phyloP scores from a whole-genome alignment of 768 basidiomycete genomes.

The Sutorius australiensis region DNA sequence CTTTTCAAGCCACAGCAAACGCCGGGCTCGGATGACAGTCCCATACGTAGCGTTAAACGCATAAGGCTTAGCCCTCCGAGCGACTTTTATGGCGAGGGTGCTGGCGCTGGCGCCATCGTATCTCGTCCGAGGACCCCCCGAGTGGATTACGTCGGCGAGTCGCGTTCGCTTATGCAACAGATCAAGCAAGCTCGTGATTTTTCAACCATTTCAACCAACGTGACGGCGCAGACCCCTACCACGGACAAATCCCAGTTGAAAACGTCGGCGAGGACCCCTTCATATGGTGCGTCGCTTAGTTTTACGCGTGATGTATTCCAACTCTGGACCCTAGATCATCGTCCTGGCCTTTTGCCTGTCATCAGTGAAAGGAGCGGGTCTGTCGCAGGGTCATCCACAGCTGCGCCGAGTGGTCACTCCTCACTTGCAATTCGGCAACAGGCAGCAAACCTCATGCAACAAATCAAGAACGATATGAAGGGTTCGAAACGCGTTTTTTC shows the following conservation, averaged over 20 bases:
- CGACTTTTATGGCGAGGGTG: slow-evolving; percentile 54
- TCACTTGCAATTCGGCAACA: slow-evolving; percentile 70
- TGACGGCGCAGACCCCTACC: slow-evolving; percentile 35
- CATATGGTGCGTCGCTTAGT: slow-evolving; percentile 15
- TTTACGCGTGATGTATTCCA: not conserved
- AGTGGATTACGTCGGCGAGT: slow-evolving; percentile 76
- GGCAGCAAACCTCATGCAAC: slow-evolving; percentile 79
- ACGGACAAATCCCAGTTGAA: slow-evolving; percentile 11
- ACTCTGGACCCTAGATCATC: slow-evolving; percentile 11
- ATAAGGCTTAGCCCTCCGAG: slow-evolving; percentile 70
- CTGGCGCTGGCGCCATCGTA: slow-evolving; percentile 44
- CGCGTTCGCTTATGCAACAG: slow-evolving; percentile 71
- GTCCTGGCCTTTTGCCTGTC: slow-evolving; percentile 10
- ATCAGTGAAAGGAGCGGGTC: slow-evolving; percentile 19
- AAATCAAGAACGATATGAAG: slow-evolving; percentile 73
- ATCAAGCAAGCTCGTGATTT: slow-evolving; percentile 76
- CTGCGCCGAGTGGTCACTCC: slow-evolving; percentile 43
- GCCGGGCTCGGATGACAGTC: slow-evolving; percentile 40
- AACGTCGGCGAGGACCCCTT: not conserved
- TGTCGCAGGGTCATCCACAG: slow-evolving; percentile 26
- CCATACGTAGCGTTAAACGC: slow-evolving; percentile 73
- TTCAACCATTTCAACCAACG: slow-evolving; percentile 67
- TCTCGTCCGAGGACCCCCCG: slow-evolving; percentile 46
- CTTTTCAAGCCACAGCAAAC: slow-evolving; percentile 49
- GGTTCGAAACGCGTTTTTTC: slow-evolving; percentile 71